A percentile compares a stretch with the other conserved stretches of the same genome.
Evolutionary conservation across 2,329 filamentous ascomycete genomes (phyloP).

Genomic region (Alternaria infectoria): DNA sequence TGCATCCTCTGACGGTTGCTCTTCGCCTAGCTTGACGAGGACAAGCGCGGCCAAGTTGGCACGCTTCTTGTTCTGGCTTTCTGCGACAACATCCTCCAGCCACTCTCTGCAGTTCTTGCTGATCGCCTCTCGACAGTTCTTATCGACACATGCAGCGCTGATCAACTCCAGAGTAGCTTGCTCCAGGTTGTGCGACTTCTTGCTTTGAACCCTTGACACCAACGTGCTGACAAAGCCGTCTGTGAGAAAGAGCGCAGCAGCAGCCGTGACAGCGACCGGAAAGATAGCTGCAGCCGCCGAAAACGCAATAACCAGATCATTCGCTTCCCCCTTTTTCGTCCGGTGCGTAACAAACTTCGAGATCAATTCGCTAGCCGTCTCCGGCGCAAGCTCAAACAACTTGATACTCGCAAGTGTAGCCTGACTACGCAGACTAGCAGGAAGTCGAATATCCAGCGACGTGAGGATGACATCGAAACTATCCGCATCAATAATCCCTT

Average conservation of each 20-base stretch:
- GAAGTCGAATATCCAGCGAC: slow-evolving; percentile 83
- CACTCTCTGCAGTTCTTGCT: slow-evolving; percentile 84
- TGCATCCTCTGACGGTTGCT: slow-evolving; percentile 35
- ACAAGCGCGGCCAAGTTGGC: slow-evolving; percentile 60
- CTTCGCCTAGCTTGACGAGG: slow-evolving; percentile 62
- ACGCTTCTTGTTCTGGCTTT: slow-evolving; percentile 66
- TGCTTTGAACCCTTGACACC: slow-evolving; percentile 76
- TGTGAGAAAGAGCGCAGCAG: slow-evolving; percentile 80
- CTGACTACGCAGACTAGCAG: slow-evolving; percentile 75
- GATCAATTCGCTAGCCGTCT: slow-evolving; percentile 73
- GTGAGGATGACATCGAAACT: slow-evolving; percentile 85
- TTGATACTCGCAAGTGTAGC: slow-evolving; percentile 83
- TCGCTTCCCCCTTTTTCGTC: slow-evolving; percentile 76
- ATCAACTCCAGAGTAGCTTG: slow-evolving; percentile 86
- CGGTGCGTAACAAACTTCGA: slow-evolving; percentile 76
- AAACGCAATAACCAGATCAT: slow-evolving; percentile 89
- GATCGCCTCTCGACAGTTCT: slow-evolving; percentile 80
- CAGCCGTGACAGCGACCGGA: slow-evolving; percentile 79
- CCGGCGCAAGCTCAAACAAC: slow-evolving; percentile 77
- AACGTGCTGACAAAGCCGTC: slow-evolving; percentile 84
- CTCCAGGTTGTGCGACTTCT: slow-evolving; percentile 86
- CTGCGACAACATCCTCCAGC: slow-evolving; percentile 82
- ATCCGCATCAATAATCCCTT: slow-evolving; percentile 71
- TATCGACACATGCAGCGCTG: slow-evolving; percentile 88
- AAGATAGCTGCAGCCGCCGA: slow-evolving; percentile 91